Base-by-base conservation (phyloP, 345 rosid species). In the Geranium rotundifolium region DNA sequence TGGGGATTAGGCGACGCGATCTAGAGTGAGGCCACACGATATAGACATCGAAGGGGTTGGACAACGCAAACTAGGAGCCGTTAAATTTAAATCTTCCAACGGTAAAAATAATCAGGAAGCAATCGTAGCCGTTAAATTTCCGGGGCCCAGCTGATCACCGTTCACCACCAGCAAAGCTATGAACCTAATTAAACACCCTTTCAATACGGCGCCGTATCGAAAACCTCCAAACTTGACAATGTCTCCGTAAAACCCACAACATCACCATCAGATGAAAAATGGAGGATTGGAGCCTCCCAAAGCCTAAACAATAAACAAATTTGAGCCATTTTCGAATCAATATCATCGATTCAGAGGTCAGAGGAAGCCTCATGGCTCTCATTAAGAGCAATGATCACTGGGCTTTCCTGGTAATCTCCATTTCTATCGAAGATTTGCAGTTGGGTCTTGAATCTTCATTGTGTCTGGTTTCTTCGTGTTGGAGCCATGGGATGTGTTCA, bases 371-470 rank as follows among this genome's bases (percentile, higher is more conserved):
- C 12, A 55, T 55, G 57, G 57, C 57, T n/a, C 57, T 55, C 57
- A 17, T 17, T 5, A n/a, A 55, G 57, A 9, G 19, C 8, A n/a
- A 55, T 18, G 57, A 55, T 55, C 57, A 55, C 57, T 55, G 57
- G 57, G 57, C 19, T 55, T 55, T 55, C 20, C 57, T 55, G 57
- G 57, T 55, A 55, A 17, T 55, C 19, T 55, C n/a, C 57, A 17
- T 55, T n/a, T 55, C 57, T 19, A 17, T 18, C 1, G 19, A 55
- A 55, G 57, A 55, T 55, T n/a, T 13, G 20, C 4, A 55, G 19
- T 55, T 19, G 57, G 19, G 5, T 34, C 20, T 17, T 17, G 19
- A 18, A 17, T 55, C 57, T 55, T 55, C 19, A 55, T 5, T 34
- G 27, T 23, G 16, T 55, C n/a, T 17, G 57, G 57, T 55, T 55